Percentiles rank a stretch among this genome's conserved stretches.
phyloP scores from a whole-genome alignment of 768 basidiomycete genomes.

The Botryobasidium botryosum region DNA sequence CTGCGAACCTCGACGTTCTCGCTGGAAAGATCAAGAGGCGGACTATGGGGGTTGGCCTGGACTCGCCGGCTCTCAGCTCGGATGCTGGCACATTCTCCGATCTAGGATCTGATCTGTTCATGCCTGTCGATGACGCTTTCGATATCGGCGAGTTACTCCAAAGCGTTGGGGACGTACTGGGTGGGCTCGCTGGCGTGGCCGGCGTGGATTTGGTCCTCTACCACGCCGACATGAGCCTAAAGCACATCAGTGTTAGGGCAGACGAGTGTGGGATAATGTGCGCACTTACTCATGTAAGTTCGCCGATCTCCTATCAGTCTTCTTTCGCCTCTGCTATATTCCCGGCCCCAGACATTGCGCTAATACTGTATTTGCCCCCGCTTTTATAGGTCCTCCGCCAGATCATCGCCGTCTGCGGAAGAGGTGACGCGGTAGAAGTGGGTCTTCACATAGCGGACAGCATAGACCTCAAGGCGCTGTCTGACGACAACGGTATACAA shows the following conservation, averaged over 20 bases:
- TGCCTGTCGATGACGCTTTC: slow-evolving; percentile 37
- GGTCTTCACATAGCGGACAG: slow-evolving; percentile 47
- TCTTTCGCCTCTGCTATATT: neutral
- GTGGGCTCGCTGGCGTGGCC: slow-evolving; percentile 63
- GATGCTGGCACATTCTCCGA: neutral
- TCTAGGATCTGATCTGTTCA: neutral
- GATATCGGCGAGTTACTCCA: slow-evolving; percentile 87
- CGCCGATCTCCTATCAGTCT: no score
- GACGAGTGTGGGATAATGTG: slow-evolving; percentile 75
- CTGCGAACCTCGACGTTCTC: slow-evolving; percentile 45
- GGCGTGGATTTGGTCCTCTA: slow-evolving; percentile 86
- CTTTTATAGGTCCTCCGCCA: slow-evolving; percentile 59
- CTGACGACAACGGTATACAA: neutral
- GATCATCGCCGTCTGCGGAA: slow-evolving; percentile 46
- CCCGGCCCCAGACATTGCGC: neutral
- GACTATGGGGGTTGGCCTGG: neutral
- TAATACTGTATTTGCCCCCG: neutral
- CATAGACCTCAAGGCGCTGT: neutral
- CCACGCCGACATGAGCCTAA: slow-evolving; percentile 77
- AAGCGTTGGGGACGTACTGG: slow-evolving; percentile 71
- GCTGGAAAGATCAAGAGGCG: neutral
- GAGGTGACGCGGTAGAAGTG: slow-evolving; percentile 71
- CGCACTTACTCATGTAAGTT: slow-evolving; percentile 70
- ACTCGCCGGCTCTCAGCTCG: neutral
- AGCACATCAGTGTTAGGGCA: slow-evolving; percentile 69